Base-by-base conservation (phyloP, 1,284 basidiomycete genomes). In the Salmacisia buchloeana region DNA sequence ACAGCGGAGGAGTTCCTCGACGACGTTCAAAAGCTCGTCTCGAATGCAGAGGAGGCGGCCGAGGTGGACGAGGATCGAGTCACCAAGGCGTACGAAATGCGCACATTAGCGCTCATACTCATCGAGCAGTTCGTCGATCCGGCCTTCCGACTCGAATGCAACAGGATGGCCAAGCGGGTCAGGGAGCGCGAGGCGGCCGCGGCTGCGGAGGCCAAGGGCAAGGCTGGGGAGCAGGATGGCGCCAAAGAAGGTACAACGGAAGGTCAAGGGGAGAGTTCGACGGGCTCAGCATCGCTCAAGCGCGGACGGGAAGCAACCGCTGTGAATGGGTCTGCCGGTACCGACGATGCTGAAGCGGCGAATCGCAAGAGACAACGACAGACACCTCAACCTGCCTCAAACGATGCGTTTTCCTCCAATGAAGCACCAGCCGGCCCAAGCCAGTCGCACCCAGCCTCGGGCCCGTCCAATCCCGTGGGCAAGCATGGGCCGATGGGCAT, bases 41-140 rank as follows among this genome's bases (percentile, higher is more conserved):
- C 89, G 70, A 98, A 98, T 71, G 90, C 94, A 0, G 83, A 86
- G 52, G 71, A 72, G 63, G 73, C 74, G 0, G 73, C 70, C 18
- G 82, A 86, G 57, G 85, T 87, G 66, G 92, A 97, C 76, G 80
- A 83, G 9, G 94, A 78, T 33, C 73, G 76, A 89, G 88, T 85
- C 41, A 88, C 86, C 80, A 89, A 89, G 70, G 90, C 96, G 0
- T 88, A 91, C 67, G 89, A 92, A 60, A 92, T 98, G 92, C 85
- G 88, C 64, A 93, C 88, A 33, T 87, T 92, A 52, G 86, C 92
- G 0, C 85, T 91, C 76, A 87, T 97, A 65, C 89, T 92, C 82
- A 85, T 96, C 62, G 87, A 91, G 72, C 81, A 82, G 66, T 88
- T 90, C 72, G 93, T 97, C 76, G 96, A 98, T 78, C 85, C 86